A percentile compares a stretch with the other conserved stretches of the same genome.
phyloP scores from a whole-genome alignment of 2,329 filamentous ascomycete species.

The Clarireedia monteithiana region DNA sequence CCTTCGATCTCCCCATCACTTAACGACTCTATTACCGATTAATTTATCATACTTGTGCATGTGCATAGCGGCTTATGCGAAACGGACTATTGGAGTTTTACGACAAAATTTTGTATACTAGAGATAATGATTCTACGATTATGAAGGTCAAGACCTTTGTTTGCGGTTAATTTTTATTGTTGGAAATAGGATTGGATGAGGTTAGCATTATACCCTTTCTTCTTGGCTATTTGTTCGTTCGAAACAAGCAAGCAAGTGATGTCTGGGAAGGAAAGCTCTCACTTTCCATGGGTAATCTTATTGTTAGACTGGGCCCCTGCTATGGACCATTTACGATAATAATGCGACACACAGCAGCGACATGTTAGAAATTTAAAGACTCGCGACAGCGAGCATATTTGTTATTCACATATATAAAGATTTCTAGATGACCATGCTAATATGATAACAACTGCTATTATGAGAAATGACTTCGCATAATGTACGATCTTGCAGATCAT shows the following conservation, averaged over 20 bases:
- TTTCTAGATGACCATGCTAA: too few species aligned
- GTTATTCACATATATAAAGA: background rate
- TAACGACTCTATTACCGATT: background rate
- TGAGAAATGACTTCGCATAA: too few species aligned
- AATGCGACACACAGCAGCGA: background rate
- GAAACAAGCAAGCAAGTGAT: background rate
- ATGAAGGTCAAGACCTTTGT: background rate
- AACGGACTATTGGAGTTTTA: background rate
- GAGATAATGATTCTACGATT: background rate
- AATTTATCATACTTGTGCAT: too few species aligned
- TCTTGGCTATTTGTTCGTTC: background rate
- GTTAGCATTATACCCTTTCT: slow-evolving; percentile 12
- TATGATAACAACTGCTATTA: too few species aligned
- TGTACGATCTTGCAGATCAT: too few species aligned
- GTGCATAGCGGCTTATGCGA: background rate
- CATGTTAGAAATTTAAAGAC: background rate
- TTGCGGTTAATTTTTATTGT: background rate
- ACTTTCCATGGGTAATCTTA: background rate
- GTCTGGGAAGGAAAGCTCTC: slow-evolving; percentile 1
- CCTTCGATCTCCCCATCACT: background rate
- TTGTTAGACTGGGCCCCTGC: background rate
- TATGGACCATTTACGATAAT: background rate
- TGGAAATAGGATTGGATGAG: background rate
- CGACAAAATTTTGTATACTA: background rate
- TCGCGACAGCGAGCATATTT: background rate